phyloP scores from a whole-genome alignment of 768 basidiomycete species.

The Porphyrellus cyaneotinctus region DNA sequence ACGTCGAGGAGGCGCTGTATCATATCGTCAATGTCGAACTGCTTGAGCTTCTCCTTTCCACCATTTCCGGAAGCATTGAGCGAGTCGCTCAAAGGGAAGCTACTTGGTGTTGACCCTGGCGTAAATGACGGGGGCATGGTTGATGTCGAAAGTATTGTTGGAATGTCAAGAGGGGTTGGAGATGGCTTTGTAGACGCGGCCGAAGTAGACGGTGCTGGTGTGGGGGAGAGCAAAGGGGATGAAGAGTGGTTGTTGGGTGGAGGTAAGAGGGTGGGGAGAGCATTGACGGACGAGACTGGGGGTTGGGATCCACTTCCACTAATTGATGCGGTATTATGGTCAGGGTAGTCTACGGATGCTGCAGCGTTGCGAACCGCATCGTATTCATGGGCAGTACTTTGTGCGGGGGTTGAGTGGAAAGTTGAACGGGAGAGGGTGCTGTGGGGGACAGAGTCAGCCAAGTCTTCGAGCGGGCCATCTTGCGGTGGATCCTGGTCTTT shows the following conservation, averaged over 20 bases:
- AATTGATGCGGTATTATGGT: slow-evolving; percentile 31
- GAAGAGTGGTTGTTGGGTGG: slow-evolving; percentile 38
- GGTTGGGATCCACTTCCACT: slow-evolving; percentile 41
- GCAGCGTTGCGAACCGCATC: slow-evolving; percentile 31
- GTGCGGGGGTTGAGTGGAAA: slow-evolving; percentile 37
- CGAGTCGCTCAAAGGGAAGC: slow-evolving; percentile 37
- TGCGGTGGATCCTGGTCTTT: slow-evolving; percentile 53
- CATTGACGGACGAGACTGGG: slow-evolving; percentile 25
- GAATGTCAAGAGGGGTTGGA: slow-evolving; percentile 68
- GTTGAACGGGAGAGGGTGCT: slow-evolving; percentile 44
- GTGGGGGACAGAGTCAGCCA: slow-evolving; percentile 34
- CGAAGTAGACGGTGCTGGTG: slow-evolving; percentile 10
- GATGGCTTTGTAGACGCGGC: slow-evolving; percentile 35
- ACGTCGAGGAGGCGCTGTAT: slow-evolving; percentile 94
- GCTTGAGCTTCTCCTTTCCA: slow-evolving; percentile 58
- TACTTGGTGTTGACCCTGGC: slow-evolving; percentile 46
- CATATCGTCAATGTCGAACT: slow-evolving; percentile 96
- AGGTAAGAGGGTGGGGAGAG: slow-evolving; percentile 37
- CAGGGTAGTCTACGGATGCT: slow-evolving; percentile 32
- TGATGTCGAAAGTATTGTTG: slow-evolving; percentile 82
- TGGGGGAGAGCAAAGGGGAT: slow-evolving; percentile 34
- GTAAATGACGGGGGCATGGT: slow-evolving; percentile 44
- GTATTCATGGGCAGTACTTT: slow-evolving; percentile 36
- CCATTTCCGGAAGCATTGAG: slow-evolving; percentile 32
- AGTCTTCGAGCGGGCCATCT: slow-evolving; percentile 42